phyloP scores from a whole-genome alignment of 1,139 yeast species.

The Geotrichum phurueaensis region DNA sequence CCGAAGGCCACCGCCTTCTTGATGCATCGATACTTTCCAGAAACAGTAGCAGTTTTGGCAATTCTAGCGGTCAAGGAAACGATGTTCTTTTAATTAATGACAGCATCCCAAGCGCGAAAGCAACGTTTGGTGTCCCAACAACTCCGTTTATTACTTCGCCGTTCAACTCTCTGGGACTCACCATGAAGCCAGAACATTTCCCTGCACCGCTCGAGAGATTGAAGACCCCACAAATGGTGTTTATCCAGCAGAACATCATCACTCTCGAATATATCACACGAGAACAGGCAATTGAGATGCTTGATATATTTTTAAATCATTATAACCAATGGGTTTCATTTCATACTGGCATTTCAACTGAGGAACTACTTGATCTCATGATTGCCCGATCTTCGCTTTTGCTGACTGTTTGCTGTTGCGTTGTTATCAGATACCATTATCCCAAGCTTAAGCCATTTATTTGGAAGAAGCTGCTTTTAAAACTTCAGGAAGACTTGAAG shows the following conservation, averaged over 20 bases:
- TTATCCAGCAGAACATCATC: constrained; percentile 42
- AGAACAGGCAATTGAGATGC: constrained; percentile 45
- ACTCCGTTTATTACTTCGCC: constrained; percentile 47
- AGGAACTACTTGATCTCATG: constrained; percentile 47
- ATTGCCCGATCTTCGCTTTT: constrained; percentile 54
- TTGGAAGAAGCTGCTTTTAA: constrained; percentile 36
- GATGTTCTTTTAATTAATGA: neutral
- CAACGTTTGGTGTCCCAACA: constrained; percentile 41
- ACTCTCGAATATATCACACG: constrained; percentile 46
- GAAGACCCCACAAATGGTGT: constrained; percentile 34
- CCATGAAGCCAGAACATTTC: constrained; percentile 32
- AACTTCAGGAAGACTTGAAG: constrained; percentile 43
- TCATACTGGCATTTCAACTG: constrained; percentile 50
- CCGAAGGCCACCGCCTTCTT: neutral
- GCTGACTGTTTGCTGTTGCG: constrained; percentile 58
- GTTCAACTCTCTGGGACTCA: constrained; percentile 42
- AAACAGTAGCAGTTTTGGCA: neutral
- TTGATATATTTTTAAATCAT: constrained; percentile 52
- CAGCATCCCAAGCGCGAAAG: constrained; percentile 22
- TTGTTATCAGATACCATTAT: constrained; percentile 51
- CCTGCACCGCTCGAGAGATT: constrained; percentile 46
- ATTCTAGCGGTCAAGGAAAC: neutral
- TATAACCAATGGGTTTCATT: constrained; percentile 78
- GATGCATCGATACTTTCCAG: neutral
- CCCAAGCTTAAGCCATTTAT: constrained; percentile 37